A percentile compares a stretch with the other conserved stretches of the same genome.
Conservation (phyloP, 306 rosid species). For the Pachyrhizus erosus region DNA sequence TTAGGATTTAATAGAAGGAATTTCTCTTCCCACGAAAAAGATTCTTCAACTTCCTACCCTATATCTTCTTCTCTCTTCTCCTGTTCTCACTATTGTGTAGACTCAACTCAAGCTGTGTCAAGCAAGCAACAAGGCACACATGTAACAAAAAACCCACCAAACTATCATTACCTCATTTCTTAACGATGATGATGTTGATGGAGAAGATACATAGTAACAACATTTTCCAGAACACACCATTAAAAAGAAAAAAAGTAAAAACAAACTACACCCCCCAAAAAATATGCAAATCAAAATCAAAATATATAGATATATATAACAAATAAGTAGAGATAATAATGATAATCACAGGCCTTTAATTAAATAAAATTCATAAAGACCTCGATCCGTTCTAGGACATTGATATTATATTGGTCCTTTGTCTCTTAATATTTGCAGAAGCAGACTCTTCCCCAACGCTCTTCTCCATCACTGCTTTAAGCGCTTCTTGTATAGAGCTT, state of each 20-base stretch:
- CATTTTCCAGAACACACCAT: slow-evolving; percentile 50
- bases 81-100: not conserved
- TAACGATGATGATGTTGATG: slow-evolving; percentile 44
- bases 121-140: slow-evolving; percentile 35
- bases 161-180: slow-evolving; percentile 57
- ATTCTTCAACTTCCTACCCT: slow-evolving; percentile 48
- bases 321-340: slow-evolving; percentile 4
- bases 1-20: slow-evolving; percentile 55
- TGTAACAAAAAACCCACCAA: slow-evolving; percentile 45
- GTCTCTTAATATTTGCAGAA: slow-evolving; percentile 79
- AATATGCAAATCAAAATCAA: not conserved
- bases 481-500: slow-evolving; percentile 84
- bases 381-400: slow-evolving; percentile 56
- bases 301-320: slow-evolving; percentile 30
- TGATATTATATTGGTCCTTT: slow-evolving; percentile 75
- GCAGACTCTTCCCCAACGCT: slow-evolving; percentile 63
- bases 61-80: not conserved
- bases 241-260: not conserved
- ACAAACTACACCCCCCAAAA: slow-evolving; percentile 50
- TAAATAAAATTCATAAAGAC: slow-evolving; percentile 57
- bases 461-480: slow-evolving; percentile 89
- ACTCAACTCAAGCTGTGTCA: slow-evolving; percentile 14
- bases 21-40: slow-evolving; percentile 67
- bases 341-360: slow-evolving; percentile 38
- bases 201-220: slow-evolving; percentile 39